Evolutionary conservation across 1,284 basidiomycete species (phyloP), one percentile per base, ranked within the genome.

Genomic region (Marasmius sp.): DNA sequence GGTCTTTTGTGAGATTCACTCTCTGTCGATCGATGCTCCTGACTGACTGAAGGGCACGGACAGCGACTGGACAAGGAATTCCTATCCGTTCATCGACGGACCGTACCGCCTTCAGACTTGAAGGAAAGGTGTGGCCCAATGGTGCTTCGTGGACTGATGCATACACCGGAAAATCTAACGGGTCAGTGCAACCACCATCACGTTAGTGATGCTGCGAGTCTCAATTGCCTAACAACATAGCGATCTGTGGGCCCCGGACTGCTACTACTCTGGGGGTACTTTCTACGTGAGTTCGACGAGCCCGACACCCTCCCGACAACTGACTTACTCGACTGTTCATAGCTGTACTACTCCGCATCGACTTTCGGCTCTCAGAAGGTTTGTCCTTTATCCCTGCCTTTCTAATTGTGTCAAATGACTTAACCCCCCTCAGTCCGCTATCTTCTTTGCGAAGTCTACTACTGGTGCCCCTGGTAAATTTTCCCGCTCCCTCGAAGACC

Each of bases 221-320:
- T 11, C 20, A 36, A 20, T 50, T 39, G n/a, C 20, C 33, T 58
- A 27, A 27, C 38, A 16, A 33, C 59, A 38, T 58, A 80, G 77
- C 16, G 69, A 72, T 36, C 66, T 84, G 3, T 84, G 83, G 83
- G 83, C 83, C 0, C 83, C 84, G 1, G 83, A 85, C 63, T 86
- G 83, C 66, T 78, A 76, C 2, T 79, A 80, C 65, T 38, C 72
- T 37, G 73, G 79, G 49, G 78, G 79, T 1, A 65, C 77, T 60
- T 85, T 85, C 70, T 74, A 75, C 57, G 82, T 83, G 54, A 61
- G 75, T 66, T 5, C 14, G 27, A 12, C 16, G 27, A 34, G 20
- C 34, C 18, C 27, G 27, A 54, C 14, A 38, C n/a, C 7, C 16
- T 36, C 12, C 16, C 9, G 8, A 18, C n/a, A 3, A 18, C 12